Conservation (phyloP, 2,329 filamentous ascomycete genomes). For the Exophiala bonariae region DNA sequence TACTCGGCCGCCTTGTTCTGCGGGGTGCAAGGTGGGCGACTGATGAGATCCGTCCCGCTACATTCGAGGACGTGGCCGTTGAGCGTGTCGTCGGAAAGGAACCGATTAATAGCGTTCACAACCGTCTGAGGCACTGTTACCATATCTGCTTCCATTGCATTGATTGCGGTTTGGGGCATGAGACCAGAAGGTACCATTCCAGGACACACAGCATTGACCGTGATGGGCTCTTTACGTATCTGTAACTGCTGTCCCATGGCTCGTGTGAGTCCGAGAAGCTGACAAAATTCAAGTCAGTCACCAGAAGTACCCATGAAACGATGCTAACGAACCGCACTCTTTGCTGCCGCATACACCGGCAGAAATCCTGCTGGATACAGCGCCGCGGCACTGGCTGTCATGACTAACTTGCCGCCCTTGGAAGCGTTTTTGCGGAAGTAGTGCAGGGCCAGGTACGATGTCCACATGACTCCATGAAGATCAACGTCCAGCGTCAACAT, state of each 20-base stretch:
- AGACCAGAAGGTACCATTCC: conserved; percentile 49
- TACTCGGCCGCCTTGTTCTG: too few relatives aligned
- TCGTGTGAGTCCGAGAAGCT: not conserved
- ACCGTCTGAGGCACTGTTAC: too few relatives aligned
- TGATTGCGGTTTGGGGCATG: conserved; percentile 46
- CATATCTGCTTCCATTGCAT: conserved; percentile 35
- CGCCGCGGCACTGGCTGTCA: conserved; percentile 45
- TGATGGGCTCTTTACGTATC: conserved; percentile 46
- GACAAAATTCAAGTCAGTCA: conserved; percentile 37
- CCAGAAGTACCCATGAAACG: conserved; percentile 39
- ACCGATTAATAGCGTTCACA: too few relatives aligned
- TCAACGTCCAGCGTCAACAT: conserved; percentile 48
- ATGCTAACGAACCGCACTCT: conserved; percentile 42
- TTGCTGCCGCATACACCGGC: conserved; percentile 53
- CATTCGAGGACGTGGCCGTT: too few relatives aligned
- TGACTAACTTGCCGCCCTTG: conserved; percentile 45
- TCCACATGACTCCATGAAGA: conserved; percentile 53
- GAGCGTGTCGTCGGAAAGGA: too few relatives aligned
- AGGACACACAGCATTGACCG: conserved; percentile 50
- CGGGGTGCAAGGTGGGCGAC: too few relatives aligned
- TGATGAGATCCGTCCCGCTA: too few relatives aligned
- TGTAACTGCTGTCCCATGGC: too few relatives aligned
- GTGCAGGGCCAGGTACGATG: conserved; percentile 50
- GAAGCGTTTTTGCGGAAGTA: conserved; percentile 53
- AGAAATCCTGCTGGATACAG: conserved; percentile 46